These are phyloP conservation scores for Arctium lappa DNA, from an alignment of 129 eudicot genomes.

Conservation along the genomic window DNA sequence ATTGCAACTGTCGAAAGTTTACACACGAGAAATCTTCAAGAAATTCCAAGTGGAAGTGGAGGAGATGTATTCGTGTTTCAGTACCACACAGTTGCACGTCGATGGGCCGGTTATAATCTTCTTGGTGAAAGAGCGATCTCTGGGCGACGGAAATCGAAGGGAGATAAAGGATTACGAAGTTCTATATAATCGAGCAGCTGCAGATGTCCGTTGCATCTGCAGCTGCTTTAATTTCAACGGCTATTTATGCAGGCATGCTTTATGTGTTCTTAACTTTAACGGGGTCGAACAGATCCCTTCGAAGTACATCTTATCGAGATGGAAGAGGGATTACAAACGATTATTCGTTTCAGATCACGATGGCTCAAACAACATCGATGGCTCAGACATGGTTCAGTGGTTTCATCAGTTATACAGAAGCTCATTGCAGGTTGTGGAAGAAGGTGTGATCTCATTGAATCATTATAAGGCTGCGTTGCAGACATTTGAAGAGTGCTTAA, in stretches of 20 bases:
- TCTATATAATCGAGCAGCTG: conserved; percentile 63
- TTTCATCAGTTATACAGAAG: conserved; percentile 63
- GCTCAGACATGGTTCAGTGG: conserved; percentile 37
- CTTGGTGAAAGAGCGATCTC: conserved; percentile 74
- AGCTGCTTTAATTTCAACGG: conserved; percentile 87
- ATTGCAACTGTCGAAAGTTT: conserved; percentile 74
- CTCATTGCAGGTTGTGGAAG: conserved; percentile 87
- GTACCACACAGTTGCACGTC: conserved; percentile 76
- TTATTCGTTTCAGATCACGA: conserved; percentile 35
- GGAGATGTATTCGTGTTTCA: conserved; percentile 92
- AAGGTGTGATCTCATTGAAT: conserved; percentile 71
- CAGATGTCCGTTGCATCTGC: conserved; percentile 86
- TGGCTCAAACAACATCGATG: conserved; percentile 26
- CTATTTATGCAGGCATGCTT: conserved; percentile 74
- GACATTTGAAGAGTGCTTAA: conserved; percentile 68
- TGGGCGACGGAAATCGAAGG: conserved; percentile 65
- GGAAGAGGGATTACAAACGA: conserved; percentile 75
- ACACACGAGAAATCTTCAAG: conserved; percentile 57
- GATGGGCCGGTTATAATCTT: conserved; percentile 68
- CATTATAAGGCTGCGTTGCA: conserved; percentile 77
- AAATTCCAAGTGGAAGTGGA: conserved; percentile 85
- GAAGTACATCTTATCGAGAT: conserved; percentile 62
- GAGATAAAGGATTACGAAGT: conserved; percentile 80
- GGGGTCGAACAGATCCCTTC: conserved; percentile 83
- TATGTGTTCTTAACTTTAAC: conserved; percentile 78